Conservation (phyloP, 768 basidiomycete genomes). For the Agaricus sinodeliciosus region DNA sequence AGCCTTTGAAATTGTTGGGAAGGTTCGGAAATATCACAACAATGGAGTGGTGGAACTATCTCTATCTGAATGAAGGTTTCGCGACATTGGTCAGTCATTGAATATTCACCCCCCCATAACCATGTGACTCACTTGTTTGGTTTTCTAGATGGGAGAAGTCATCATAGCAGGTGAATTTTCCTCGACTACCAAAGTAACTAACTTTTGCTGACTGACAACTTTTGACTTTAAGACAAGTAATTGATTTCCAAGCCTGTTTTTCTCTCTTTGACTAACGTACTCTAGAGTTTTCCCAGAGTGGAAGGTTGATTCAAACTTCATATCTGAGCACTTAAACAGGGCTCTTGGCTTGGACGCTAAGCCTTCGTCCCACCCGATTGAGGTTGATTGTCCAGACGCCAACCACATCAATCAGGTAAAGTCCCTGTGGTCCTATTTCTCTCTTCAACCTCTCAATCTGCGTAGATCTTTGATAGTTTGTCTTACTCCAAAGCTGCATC, state of each 20-base stretch:
- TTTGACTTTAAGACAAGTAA: slow-evolving; percentile 42
- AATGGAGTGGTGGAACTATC: slow-evolving; percentile 89
- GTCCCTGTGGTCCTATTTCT: background rate
- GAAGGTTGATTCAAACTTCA: slow-evolving; percentile 78
- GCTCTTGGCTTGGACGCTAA: slow-evolving; percentile 83
- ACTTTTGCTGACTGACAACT: background rate
- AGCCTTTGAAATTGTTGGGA: background rate
- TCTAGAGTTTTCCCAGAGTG: slow-evolving; percentile 75
- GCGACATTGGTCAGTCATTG: slow-evolving; percentile 60
- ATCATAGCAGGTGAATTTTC: slow-evolving; percentile 58
- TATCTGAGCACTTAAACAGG: slow-evolving; percentile 66
- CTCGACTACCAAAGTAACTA: background rate
- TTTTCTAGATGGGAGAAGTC: slow-evolving; percentile 74
- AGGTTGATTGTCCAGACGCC: slow-evolving; percentile 84
- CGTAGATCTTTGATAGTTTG: slow-evolving; percentile 83
- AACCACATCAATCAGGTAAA: slow-evolving; percentile 72
- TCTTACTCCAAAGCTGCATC: slow-evolving; percentile 84
- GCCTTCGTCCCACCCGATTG: slow-evolving; percentile 86
- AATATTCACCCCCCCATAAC: background rate
- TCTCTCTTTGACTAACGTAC: background rate
- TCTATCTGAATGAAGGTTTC: slow-evolving; percentile 85
- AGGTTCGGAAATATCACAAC: slow-evolving; percentile 93
- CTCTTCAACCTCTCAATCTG: background rate
- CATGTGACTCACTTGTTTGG: slow-evolving; percentile 8
- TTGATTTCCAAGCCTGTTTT: slow-evolving; percentile 11